phyloP scores from a whole-genome alignment of 2,329 filamentous ascomycete genomes.

The Claviceps arundinis region DNA sequence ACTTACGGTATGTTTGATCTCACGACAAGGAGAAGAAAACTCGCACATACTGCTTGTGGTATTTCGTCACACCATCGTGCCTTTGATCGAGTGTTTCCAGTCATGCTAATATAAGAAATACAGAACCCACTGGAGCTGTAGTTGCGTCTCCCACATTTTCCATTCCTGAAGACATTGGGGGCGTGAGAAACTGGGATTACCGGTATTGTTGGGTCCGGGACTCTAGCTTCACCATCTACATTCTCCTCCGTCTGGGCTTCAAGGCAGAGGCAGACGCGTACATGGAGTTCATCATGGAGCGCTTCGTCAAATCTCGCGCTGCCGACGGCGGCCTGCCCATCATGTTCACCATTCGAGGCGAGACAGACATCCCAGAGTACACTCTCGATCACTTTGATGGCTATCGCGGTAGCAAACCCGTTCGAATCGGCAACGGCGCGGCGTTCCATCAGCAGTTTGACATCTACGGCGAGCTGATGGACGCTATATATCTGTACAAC shows the following conservation, averaged over 20 bases:
- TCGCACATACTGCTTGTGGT: background rate
- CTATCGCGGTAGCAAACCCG: slow-evolving; percentile 56
- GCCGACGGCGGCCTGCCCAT: slow-evolving; percentile 55
- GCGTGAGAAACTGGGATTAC: slow-evolving; percentile 56
- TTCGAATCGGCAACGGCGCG: slow-evolving; percentile 65
- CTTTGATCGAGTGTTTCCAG: too few species aligned
- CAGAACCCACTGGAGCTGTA: slow-evolving; percentile 64
- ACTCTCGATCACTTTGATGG: slow-evolving; percentile 60
- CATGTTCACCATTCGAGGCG: slow-evolving; percentile 69
- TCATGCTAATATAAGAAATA: too few species aligned
- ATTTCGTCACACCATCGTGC: too few species aligned
- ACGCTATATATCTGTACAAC: slow-evolving; percentile 65
- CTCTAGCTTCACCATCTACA: slow-evolving; percentile 65
- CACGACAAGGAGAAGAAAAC: background rate
- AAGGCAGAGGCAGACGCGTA: slow-evolving; percentile 64
- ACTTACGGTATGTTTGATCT: slow-evolving; percentile 37
- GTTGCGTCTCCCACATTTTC: slow-evolving; percentile 67
- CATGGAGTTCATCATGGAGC: slow-evolving; percentile 64
- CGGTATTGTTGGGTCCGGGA: slow-evolving; percentile 70
- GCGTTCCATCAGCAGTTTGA: slow-evolving; percentile 67
- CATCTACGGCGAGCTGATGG: slow-evolving; percentile 69
- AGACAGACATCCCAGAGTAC: slow-evolving; percentile 58
- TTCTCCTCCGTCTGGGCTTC: slow-evolving; percentile 64
- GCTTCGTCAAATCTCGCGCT: slow-evolving; percentile 48
- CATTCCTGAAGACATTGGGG: slow-evolving; percentile 60